Conservation (phyloP, 495 filamentous ascomycete genomes). For the Saxophila tyrrhenica region DNA sequence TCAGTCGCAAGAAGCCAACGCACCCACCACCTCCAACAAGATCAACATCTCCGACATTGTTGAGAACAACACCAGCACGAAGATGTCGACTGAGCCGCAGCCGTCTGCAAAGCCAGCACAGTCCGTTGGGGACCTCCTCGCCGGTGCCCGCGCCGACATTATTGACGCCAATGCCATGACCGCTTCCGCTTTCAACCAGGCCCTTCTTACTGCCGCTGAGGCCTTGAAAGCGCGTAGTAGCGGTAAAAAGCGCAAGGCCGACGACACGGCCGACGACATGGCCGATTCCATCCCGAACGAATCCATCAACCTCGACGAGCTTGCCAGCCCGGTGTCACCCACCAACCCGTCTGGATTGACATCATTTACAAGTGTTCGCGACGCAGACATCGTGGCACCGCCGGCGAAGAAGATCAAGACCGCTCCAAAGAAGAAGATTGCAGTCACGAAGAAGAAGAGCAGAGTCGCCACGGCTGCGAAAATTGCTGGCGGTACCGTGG, state of each 20-base stretch:
- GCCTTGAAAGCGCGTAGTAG: not conserved
- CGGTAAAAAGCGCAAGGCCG: constrained; percentile 9
- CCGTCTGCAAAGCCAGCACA: no score
- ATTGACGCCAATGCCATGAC: no score
- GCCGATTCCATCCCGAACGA: not conserved
- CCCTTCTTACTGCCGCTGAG: not conserved
- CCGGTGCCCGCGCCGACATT: not conserved
- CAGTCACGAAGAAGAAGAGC: not conserved
- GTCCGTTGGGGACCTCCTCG: no score
- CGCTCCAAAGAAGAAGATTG: not conserved
- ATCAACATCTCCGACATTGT: not conserved
- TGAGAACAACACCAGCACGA: not conserved
- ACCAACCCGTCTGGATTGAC: no score
- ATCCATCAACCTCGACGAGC: not conserved
- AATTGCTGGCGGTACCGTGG: not conserved
- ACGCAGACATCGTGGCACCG: not conserved
- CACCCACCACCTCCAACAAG: not conserved
- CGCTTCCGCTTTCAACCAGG: no score
- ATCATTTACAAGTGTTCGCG: not conserved
- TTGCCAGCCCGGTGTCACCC: not conserved
- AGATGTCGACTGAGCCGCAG: not conserved
- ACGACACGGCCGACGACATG: constrained; percentile 1
- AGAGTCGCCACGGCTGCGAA: not conserved
- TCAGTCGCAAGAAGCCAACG: not conserved
- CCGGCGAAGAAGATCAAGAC: not conserved